phyloP scores from a whole-genome alignment of 2,329 filamentous ascomycete genomes.

The Trichophyton simii region DNA sequence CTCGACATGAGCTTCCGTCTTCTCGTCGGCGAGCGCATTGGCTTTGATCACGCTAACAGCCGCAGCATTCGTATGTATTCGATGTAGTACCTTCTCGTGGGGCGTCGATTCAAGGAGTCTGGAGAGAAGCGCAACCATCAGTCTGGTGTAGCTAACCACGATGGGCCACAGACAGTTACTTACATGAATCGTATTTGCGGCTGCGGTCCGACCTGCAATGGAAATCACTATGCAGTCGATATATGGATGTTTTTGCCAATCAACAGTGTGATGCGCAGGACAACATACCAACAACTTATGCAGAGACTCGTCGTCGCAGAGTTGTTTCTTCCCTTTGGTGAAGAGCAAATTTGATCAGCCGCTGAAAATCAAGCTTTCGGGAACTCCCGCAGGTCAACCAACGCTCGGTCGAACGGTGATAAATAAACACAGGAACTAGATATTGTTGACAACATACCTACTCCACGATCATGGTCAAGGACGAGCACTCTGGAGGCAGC shows the following conservation, averaged over 20 bases:
- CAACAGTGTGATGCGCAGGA: neutral
- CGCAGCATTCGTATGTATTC: neutral
- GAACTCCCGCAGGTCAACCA: conserved; percentile 4
- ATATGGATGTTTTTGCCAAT: neutral
- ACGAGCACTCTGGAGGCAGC: conserved; percentile 6
- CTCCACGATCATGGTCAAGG: conserved; percentile 7
- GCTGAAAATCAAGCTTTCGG: conserved; percentile 8
- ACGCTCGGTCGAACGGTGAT: neutral
- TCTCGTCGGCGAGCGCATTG: conserved; percentile 9
- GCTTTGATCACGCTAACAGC: conserved; percentile 6
- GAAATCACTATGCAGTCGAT: neutral
- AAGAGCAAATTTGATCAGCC: neutral
- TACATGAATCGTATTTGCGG: conserved; percentile 10
- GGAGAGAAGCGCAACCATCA: neutral
- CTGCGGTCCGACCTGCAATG: conserved; percentile 5
- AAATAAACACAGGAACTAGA: neutral
- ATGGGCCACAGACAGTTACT: neutral
- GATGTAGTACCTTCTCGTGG: conserved; percentile 8
- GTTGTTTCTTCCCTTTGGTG: conserved; percentile 5
- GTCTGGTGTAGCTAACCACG: neutral
- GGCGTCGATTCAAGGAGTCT: conserved; percentile 10
- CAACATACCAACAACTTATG: conserved; percentile 5
- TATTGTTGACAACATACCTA: conserved; percentile 5
- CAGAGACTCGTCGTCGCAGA: conserved; percentile 7
- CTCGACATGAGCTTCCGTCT: neutral